These are phyloP conservation scores for Fusarium dimerum DNA, from an alignment of 2,329 filamentous ascomycete species.

Conservation along the genomic window DNA sequence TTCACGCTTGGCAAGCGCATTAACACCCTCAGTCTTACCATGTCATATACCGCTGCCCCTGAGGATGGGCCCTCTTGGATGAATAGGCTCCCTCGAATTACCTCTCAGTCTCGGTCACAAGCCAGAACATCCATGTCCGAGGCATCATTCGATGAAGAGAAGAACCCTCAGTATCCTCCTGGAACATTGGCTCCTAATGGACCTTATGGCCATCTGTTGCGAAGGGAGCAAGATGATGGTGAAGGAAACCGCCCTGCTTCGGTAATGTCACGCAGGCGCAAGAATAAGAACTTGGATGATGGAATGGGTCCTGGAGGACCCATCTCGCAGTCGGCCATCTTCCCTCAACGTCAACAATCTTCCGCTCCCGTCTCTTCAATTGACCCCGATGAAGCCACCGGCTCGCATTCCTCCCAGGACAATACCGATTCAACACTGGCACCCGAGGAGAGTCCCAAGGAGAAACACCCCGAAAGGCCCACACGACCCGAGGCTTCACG, in stretches of 20 bases:
- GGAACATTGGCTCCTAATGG: conserved; percentile 70
- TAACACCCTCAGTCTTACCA: conserved; percentile 91
- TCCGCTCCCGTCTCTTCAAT: conserved; percentile 22
- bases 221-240: conserved; percentile 79
- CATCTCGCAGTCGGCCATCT: conserved; percentile 86
- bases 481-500: conserved; percentile 24
- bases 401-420: conserved; percentile 23
- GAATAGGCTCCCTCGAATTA: conserved; percentile 78
- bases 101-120: conserved; percentile 72
- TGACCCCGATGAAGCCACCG: conserved; percentile 33
- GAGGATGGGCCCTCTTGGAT: conserved; percentile 94
- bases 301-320: conserved; percentile 82
- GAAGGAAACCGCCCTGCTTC: conserved; percentile 60
- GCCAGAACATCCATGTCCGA: conserved; percentile 78
- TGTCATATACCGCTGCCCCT: conserved; percentile 90
- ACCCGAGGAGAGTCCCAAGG: conserved; percentile 35
- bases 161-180: conserved; percentile 61
- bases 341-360: conserved; percentile 55
- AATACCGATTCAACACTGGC: conserved; percentile 36
- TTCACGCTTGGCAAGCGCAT: conserved; percentile 98
- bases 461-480: conserved; percentile 30
- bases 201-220: conserved; percentile 61
- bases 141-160: conserved; percentile 67
- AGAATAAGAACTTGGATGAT: conserved; percentile 68
- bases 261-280: conserved; percentile 60